Percentiles rank a stretch among this genome's conserved stretches.
Evolutionary conservation across 2,329 filamentous ascomycete genomes (phyloP).

Genomic region (Nothophaeocryptopus gaeumannii): DNA sequence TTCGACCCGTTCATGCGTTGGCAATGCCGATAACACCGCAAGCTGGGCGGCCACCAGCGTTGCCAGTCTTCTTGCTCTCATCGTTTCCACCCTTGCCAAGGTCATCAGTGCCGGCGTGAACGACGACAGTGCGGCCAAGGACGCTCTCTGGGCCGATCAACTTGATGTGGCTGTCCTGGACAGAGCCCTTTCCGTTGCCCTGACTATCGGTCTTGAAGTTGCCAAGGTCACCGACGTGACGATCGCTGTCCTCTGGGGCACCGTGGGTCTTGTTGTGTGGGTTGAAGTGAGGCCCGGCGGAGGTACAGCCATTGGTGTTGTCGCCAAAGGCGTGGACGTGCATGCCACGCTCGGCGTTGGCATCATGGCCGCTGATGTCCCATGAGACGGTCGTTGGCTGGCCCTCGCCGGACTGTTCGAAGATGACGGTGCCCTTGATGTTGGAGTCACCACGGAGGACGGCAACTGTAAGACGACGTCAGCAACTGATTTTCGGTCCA

Average conservation of each 20-base stretch:
- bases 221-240: conserved; percentile 95
- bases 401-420: conserved; percentile 85
- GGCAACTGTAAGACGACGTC: conserved; percentile 62
- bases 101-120: conserved; percentile 94
- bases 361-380: conserved; percentile 87
- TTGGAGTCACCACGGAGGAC: conserved; percentile 98
- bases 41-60: conserved; percentile 87
- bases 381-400: conserved; percentile 82
- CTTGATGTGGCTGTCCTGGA: conserved; percentile 82
- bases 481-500: conserved; percentile 7
- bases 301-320: conserved; percentile 99
- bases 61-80: conserved; percentile 98
- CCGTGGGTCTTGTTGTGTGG: conserved; percentile 90
- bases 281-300: conserved; percentile 98
- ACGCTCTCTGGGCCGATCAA: conserved; percentile 94
- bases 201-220: conserved; percentile 95
- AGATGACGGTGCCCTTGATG: conserved; percentile 87
- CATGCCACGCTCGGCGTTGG: conserved; percentile 96
- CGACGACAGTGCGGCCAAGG: conserved; percentile 91
- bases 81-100: conserved; percentile 88
- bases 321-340: conserved; percentile 99
- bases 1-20: conserved; percentile 20
- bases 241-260: conserved; percentile 73
- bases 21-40: conserved; percentile 62
- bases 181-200: conserved; percentile 81